A percentile compares a stretch with the other conserved stretches of the same genome.
phyloP scores from a whole-genome alignment of 495 filamentous ascomycete species.

The Penicilliopsis zonata region DNA sequence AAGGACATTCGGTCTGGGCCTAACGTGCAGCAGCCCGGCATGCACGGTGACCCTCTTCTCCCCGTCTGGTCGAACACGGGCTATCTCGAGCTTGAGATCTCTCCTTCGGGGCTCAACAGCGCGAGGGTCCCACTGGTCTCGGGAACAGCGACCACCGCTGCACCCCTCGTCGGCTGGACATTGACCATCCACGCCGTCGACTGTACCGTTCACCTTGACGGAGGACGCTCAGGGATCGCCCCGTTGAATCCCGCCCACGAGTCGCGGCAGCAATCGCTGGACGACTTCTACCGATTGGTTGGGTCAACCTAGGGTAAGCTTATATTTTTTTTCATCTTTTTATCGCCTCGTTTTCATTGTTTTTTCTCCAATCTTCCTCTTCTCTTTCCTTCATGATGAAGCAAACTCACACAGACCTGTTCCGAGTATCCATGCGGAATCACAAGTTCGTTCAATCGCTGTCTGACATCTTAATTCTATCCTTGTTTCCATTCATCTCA shows the following conservation, averaged over 20 bases:
- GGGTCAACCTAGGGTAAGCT: slow-evolving; percentile 1
- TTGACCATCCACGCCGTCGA: slow-evolving; percentile 21
- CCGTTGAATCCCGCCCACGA: slow-evolving; percentile 60
- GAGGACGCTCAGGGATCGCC: slow-evolving; percentile 55
- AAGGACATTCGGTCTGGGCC: slow-evolving; percentile 18
- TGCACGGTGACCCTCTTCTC: slow-evolving; percentile 7
- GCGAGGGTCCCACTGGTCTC: not conserved
- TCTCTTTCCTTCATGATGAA: slow-evolving; percentile 27
- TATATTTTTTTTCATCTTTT: not conserved
- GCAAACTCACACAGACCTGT: slow-evolving; percentile 46
- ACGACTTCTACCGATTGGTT: slow-evolving; percentile 41
- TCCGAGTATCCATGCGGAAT: slow-evolving; percentile 37
- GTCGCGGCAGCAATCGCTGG: slow-evolving; percentile 55
- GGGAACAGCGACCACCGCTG: slow-evolving; percentile 1
- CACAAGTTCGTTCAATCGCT: slow-evolving; percentile 38
- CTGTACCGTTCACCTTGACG: slow-evolving; percentile 48
- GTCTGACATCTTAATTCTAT: slow-evolving; percentile 23
- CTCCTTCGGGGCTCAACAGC: not conserved
- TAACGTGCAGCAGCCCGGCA: slow-evolving; percentile 4
- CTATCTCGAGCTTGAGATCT: slow-evolving; percentile 42
- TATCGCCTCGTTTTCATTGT: not conserved
- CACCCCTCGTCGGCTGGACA: slow-evolving; percentile 6
- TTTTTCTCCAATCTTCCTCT: not conserved
- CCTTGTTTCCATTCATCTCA: slow-evolving; percentile 2
- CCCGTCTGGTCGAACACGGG: slow-evolving; percentile 51